Evolutionary conservation across 345 rosid species (phyloP), one percentile per base, ranked within the genome.

Genomic region (Psidium friedrichsthalianum): DNA sequence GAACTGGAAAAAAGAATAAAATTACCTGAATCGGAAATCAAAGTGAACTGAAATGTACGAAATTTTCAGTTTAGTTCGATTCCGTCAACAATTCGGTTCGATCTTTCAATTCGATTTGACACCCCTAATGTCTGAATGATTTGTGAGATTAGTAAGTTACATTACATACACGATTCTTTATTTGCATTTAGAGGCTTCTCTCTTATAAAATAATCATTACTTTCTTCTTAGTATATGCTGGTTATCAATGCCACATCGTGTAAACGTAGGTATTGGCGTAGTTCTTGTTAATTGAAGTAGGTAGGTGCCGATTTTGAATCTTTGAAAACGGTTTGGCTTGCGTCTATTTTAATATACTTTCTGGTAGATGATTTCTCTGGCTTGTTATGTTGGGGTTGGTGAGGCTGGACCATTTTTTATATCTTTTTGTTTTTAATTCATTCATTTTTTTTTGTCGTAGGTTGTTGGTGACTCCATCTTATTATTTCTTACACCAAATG

Each of bases 111-210:
- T n/a, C n/a, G n/a, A n/a, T n/a, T 40, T 40, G 40, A 40, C 40
- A 40, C 40, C 4, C 40, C 40, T 40, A 40, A 4, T 40, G 40
- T 40, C 40, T 40, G 40, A 40, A 40, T 40, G 40, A 40, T 40
- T 40, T 40, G 40, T 40, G 40, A 40, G 40, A 40, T 40, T 40
- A 5, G 27, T 11, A 25, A 1, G 8, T 25, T 6, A 57, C 2
- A 11, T 5, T 11, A 25, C 3, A 11, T 25, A 3, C 6, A 2
- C 1, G 2, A 57, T 57, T 11, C 25, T 11, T 11, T 25, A 0
- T 25, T 4, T 11, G 11, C 0, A 11, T 5, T 5, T 3, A 1
- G 2, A n/a, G 64, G 27, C 32, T 12, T 58, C 40, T 40, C 40
- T 40, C 40, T 40, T 40, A 40, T 40, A 40, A 40, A 40, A 40